Conservation (phyloP, 2,329 filamentous ascomycete species). For the Fusarium musae region DNA sequence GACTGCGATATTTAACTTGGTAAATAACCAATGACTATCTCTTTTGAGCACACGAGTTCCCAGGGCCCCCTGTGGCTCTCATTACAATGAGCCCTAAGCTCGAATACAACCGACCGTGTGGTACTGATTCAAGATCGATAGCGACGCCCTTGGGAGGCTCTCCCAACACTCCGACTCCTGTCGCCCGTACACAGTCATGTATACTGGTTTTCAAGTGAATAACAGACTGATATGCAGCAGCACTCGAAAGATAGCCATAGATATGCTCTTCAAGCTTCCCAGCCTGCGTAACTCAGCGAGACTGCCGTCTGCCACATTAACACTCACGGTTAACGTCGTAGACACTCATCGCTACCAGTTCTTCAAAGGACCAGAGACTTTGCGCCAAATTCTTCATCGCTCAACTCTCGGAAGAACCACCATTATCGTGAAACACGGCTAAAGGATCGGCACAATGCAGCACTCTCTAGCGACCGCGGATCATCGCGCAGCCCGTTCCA, state of each 20-base stretch:
- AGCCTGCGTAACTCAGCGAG: fast-evolving
- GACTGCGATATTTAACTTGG: not conserved
- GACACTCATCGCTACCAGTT: not conserved
- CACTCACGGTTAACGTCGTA: too few species aligned
- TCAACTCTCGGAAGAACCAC: not conserved
- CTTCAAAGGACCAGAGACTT: fast-evolving
- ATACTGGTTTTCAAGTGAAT: fast-evolving
- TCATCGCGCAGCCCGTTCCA: not conserved
- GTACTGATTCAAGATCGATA: not conserved
- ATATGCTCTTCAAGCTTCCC: not conserved
- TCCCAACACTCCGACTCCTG: not conserved
- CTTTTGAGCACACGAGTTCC: too few species aligned
- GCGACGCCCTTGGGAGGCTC: not conserved
- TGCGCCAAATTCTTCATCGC: fast-evolving
- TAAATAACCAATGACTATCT: not conserved
- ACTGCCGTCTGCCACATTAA: not conserved
- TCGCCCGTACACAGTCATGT: fast-evolving
- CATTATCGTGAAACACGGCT: not conserved
- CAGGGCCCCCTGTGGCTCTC: too few species aligned
- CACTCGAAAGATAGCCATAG: fast-evolving
- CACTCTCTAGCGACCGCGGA: not conserved
- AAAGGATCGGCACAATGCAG: not conserved
- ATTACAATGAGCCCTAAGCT: not conserved
- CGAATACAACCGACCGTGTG: not conserved
- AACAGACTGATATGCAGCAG: fast-evolving